Evolutionary conservation across 306 rosid species (phyloP).

Genomic region (Dalbergia oliveri): DNA sequence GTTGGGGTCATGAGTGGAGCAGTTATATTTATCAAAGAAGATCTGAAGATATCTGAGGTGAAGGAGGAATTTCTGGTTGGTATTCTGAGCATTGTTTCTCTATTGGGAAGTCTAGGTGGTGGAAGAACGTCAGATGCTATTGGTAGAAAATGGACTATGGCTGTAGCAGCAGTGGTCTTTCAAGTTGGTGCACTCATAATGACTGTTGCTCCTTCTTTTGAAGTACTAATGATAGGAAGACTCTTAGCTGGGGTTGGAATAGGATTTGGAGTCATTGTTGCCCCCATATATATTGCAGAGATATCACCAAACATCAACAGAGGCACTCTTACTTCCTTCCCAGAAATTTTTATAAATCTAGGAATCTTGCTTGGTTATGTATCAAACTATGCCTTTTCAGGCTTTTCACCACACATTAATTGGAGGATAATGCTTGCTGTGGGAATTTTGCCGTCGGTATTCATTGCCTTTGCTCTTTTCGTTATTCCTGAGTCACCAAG

Average conservation of each 20-base stretch:
- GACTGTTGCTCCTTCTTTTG: conserved; percentile 75
- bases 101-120: conserved; percentile 79
- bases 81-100: conserved; percentile 76
- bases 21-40: conserved; percentile 77
- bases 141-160: conserved; percentile 92
- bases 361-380: conserved; percentile 83
- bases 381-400: conserved; percentile 80
- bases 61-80: conserved; percentile 78
- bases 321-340: conserved; percentile 83
- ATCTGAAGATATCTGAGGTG: conserved; percentile 80
- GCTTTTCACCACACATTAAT: conserved; percentile 70
- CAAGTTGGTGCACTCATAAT: conserved; percentile 70
- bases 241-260: conserved; percentile 83
- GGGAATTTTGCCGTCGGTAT: conserved; percentile 79
- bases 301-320: conserved; percentile 75
- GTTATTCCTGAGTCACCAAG: conserved; percentile 88
- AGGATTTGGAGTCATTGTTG: conserved; percentile 79
- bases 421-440: conserved; percentile 93
- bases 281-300: conserved; percentile 84
- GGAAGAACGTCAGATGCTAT: conserved; percentile 79
- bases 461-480: conserved; percentile 79
- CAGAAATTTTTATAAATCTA: conserved; percentile 76
- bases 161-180: conserved; percentile 69
- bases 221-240: conserved; percentile 70
- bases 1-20: conserved; percentile 96